Base-by-base conservation (phyloP, 768 basidiomycete genomes). In the Mycena pura region DNA sequence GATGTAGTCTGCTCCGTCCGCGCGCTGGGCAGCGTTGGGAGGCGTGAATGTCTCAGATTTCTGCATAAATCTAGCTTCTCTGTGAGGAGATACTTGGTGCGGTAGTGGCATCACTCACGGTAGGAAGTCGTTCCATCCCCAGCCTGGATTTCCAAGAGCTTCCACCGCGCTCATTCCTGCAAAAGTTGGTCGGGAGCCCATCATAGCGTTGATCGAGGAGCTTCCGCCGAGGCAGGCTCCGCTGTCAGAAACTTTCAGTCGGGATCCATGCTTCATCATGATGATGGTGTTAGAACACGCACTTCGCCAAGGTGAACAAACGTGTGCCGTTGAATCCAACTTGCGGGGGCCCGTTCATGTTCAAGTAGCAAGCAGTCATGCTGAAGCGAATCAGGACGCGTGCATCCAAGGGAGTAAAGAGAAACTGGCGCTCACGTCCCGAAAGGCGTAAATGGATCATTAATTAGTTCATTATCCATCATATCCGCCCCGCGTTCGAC, bases 111-210 rank as follows among this genome's bases (percentile, higher is more conserved):
- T 29, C 6, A 46, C 65, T 39, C 25, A 66, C 65, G 65, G 61
- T 41, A 66, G 71, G 53, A 76, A 69, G 21, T 67, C 66, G 24
- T 73, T 68, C 75, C 75, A 77, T 29, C 68, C 71, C 75, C 76
- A 77, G 9, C 68, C 63, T 7, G 69, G 66, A 39, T 59, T 65
- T 13, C 65, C 65, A 4, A 66, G 62, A 2, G 65, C 65, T 59
- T 66, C 62, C 22, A 65, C 13, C 9, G 60, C 60, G 21, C 29
- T 66, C 64, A 62, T 66, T 1, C 64, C 64, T 0, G 64, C 64
- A 27, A 55, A 66, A 45, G 65, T 66, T 2, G 64, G 64, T 40
- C 64, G 41, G 15, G 72, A 71, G 28, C 71, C 73, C 32, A 68
- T 62, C 55, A 63, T 68, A 29, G 69, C 70, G 46, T 74, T 73